Evolutionary conservation across 1,139 yeast genomes (phyloP).

Genomic region (Blastobotrys petasosporus): DNA sequence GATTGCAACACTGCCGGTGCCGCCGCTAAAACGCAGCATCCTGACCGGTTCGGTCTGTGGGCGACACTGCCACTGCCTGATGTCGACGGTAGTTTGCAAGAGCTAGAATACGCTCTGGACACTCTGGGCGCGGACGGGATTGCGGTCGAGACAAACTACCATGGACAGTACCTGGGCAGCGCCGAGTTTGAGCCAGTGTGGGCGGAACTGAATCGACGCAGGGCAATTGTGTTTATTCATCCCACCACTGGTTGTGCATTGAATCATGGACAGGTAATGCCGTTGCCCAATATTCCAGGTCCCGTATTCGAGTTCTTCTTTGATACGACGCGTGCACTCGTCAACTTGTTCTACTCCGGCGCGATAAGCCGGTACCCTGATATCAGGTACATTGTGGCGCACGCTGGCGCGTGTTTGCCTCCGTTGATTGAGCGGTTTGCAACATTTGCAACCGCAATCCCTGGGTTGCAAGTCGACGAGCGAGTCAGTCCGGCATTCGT

Average conservation of each 20-base stretch:
- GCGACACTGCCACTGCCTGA: slow-evolving; percentile 2
- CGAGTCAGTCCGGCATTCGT: neutral
- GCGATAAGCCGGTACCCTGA: neutral
- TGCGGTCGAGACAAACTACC: neutral
- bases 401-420: neutral
- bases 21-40: neutral
- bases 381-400: neutral
- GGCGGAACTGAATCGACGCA: neutral
- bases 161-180: neutral
- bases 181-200: neutral
- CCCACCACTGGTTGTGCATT: neutral
- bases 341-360: neutral
- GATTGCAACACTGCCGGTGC: neutral
- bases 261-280: neutral
- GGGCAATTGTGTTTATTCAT: neutral
- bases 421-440: neutral
- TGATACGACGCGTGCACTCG: neutral
- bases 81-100: neutral
- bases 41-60: slow-evolving; percentile 2
- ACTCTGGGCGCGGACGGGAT: slow-evolving; percentile 1
- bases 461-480: neutral
- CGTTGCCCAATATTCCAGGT: neutral
- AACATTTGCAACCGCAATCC: neutral
- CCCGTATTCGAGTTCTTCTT: slow-evolving; percentile 1
- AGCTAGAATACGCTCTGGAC: neutral